Evolutionary conservation across 768 basidiomycete species (phyloP).

Genomic region (Lactarius tabidus): DNA sequence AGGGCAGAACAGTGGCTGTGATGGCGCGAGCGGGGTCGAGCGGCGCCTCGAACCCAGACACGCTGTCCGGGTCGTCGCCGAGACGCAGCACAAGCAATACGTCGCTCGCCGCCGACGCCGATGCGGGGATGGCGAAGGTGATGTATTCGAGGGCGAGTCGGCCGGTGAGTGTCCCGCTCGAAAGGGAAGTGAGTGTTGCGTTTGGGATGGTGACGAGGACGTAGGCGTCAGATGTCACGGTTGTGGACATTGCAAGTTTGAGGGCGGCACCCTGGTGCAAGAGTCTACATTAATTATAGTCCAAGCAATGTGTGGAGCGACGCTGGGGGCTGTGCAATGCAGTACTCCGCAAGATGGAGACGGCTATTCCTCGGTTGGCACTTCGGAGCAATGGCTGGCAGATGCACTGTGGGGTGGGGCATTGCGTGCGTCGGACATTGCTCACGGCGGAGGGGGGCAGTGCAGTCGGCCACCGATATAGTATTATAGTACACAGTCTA

Average conservation of each 20-base stretch:
- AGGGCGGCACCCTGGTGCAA: neutral
- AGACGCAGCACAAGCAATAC: conserved; percentile 25
- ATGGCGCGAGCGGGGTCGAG: conserved; percentile 22
- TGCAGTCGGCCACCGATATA: neutral
- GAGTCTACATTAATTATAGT: neutral
- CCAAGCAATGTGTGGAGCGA: neutral
- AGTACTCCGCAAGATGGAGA: neutral
- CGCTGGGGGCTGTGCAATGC: neutral
- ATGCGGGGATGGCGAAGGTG: conserved; percentile 11
- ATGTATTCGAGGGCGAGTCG: conserved; percentile 23
- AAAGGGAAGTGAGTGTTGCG: conserved; percentile 19
- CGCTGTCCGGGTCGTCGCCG: neutral
- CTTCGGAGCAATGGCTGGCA: no score
- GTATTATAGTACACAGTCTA: neutral
- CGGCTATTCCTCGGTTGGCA: no score
- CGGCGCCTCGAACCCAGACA: conserved; percentile 19
- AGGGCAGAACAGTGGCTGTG: conserved; percentile 11
- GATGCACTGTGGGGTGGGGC: no score
- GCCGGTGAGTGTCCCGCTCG: conserved; percentile 14
- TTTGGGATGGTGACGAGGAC: conserved; percentile 22
- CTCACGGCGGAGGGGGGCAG: neutral
- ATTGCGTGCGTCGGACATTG: no score
- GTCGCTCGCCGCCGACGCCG: conserved; percentile 4
- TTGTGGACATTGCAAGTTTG: conserved; percentile 1
- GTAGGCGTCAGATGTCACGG: conserved; percentile 8